These are phyloP conservation scores for Carpinus fangiana DNA, from an alignment of 306 rosid genomes.

Conservation along the genomic window DNA sequence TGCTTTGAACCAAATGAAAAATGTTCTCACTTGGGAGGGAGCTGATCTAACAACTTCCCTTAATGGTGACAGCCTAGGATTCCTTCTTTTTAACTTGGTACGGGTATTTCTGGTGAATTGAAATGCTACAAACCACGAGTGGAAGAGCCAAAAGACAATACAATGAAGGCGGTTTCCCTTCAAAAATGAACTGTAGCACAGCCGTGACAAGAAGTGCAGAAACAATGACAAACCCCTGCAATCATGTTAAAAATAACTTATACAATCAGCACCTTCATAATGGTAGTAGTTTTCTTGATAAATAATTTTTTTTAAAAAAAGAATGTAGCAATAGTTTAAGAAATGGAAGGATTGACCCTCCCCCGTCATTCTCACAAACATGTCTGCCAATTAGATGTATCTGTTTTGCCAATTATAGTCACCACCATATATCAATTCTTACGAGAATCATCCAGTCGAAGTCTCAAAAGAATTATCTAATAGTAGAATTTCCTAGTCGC, in stretches of 20 bases:
- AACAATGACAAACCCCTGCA: conserved; percentile 98
- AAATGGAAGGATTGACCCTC: neutral
- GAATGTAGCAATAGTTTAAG: neutral
- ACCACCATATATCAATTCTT: neutral
- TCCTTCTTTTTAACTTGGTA: conserved; percentile 70
- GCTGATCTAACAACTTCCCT: conserved; percentile 24
- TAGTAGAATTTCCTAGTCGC: neutral
- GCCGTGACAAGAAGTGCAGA: conserved; percentile 94
- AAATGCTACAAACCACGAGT: conserved; percentile 77
- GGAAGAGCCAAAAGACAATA: conserved; percentile 91
- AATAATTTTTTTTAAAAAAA: neutral
- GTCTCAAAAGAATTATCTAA: neutral
- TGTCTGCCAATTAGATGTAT: conserved; percentile 6
- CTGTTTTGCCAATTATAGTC: neutral
- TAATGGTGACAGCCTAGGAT: conserved; percentile 29
- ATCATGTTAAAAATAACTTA: conserved; percentile 22
- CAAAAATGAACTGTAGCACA: conserved; percentile 84
- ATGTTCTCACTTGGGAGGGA: conserved; percentile 24
- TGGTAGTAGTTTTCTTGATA: conserved; percentile 1
- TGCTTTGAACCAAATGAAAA: conserved; percentile 22
- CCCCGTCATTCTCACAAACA: conserved; percentile 7
- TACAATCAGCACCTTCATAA: conserved; percentile 7
- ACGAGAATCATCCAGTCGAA: neutral
- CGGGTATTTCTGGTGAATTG: conserved; percentile 85
- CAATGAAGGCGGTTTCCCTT: conserved; percentile 89